phyloP scores from a whole-genome alignment of 345 rosid species.

The Tarenaya hassleriana region DNA sequence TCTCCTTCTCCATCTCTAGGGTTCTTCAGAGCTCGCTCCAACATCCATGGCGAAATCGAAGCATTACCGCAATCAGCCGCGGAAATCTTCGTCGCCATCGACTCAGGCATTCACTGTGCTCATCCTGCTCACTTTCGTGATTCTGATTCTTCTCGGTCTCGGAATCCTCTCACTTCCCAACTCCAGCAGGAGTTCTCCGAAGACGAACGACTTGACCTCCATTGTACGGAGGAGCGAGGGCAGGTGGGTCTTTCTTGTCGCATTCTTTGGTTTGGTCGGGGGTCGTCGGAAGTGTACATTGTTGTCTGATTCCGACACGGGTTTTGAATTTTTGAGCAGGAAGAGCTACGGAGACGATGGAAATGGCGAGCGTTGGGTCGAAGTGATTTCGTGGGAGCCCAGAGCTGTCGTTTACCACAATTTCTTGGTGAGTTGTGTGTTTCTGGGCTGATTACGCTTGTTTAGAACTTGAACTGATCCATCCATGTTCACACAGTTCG shows the following conservation, averaged over 20 bases:
- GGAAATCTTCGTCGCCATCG: constrained; percentile 41
- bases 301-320: background rate
- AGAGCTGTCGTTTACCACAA: constrained; percentile 76
- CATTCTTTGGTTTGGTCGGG: background rate
- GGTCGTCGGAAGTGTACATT: background rate
- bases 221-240: constrained; percentile 31
- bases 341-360: constrained; percentile 38
- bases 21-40: background rate
- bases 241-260: constrained; percentile 24
- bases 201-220: constrained; percentile 69
- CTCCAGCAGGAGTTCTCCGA: constrained; percentile 35
- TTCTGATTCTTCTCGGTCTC: constrained; percentile 56
- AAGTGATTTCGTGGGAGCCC: constrained; percentile 94
- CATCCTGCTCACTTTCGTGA: constrained; percentile 42
- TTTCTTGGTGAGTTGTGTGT: constrained; percentile 52
- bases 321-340: background rate
- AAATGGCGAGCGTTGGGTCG: constrained; percentile 62
- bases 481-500: too few species aligned
- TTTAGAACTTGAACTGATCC: too few species aligned
- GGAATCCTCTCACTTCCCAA: constrained; percentile 66
- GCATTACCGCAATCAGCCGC: constrained; percentile 41
- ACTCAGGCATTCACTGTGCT: constrained; percentile 43
- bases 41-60: constrained; percentile 44
- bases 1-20: constrained; percentile 4
- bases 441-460: too few species aligned